Percentiles rank a stretch among this genome's conserved stretches.
phyloP scores from a whole-genome alignment of 495 filamentous ascomycete species.

The Terfezia boudieri region DNA sequence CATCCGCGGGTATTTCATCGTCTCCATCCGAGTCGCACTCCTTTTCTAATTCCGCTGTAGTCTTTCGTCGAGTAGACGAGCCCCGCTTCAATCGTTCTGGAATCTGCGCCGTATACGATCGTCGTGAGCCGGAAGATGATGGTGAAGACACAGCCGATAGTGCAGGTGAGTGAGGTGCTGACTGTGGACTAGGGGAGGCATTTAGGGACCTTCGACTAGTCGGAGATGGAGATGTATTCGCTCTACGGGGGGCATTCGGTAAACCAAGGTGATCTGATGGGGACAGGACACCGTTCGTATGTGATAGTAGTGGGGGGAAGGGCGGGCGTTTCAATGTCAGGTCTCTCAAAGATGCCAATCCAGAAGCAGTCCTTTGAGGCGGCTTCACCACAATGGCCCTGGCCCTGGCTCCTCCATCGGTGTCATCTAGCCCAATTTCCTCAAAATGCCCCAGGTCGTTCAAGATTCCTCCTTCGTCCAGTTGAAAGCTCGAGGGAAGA shows the following conservation, averaged over 20 bases:
- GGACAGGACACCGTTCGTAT: neutral
- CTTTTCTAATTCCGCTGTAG: constrained; percentile 53
- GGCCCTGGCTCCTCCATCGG: constrained; percentile 3
- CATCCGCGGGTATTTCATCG: constrained; percentile 81
- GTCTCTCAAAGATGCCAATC: constrained; percentile 13
- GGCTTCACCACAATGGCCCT: neutral
- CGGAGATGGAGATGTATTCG: neutral
- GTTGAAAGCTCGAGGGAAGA: constrained; percentile 55
- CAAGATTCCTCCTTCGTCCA: constrained; percentile 41
- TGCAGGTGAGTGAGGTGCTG: constrained; percentile 7
- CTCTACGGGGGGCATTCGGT: constrained; percentile 2
- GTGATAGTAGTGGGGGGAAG: neutral
- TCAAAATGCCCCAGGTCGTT: constrained; percentile 68
- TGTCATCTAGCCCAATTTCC: constrained; percentile 69
- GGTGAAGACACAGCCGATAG: neutral
- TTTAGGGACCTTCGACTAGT: neutral
- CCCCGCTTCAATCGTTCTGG: neutral
- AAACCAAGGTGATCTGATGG: constrained; percentile 9
- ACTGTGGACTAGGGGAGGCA: neutral
- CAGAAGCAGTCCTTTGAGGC: constrained; percentile 3
- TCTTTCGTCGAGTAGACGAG: constrained; percentile 31
- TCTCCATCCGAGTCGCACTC: constrained; percentile 70
- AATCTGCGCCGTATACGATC: neutral
- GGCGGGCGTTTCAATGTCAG: constrained; percentile 18
- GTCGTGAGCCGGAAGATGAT: neutral